phyloP scores from a whole-genome alignment of 108 stramenopile genomes.

The Bacterosira constricta region DNA sequence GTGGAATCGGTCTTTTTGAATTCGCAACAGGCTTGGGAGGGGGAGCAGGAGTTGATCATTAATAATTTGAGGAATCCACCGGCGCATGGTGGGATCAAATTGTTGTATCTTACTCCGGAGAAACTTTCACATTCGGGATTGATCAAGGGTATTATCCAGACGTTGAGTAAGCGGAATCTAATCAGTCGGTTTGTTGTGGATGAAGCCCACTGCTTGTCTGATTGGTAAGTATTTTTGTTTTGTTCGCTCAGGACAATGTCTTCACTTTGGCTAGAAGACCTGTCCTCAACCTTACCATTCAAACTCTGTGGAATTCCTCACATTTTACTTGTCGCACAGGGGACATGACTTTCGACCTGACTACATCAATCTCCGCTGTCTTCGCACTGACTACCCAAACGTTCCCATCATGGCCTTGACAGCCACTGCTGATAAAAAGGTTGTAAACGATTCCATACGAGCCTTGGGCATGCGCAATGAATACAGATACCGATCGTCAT shows the following conservation, averaged over 20 bases:
- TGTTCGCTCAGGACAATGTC: conserved; percentile 1
- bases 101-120: conserved; percentile 99
- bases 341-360: conserved; percentile 80
- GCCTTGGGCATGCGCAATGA: conserved; percentile 82
- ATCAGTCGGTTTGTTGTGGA: conserved; percentile 98
- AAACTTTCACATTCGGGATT: conserved; percentile 80
- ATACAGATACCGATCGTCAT: conserved; percentile 76
- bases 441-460: conserved; percentile 89
- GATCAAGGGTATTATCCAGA: conserved; percentile 75
- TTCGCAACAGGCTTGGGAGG: conserved; percentile 80
- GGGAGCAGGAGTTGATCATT: conserved; percentile 71
- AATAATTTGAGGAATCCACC: conserved; percentile 58
- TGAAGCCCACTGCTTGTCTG: conserved; percentile 95
- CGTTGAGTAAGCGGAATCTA: conserved; percentile 59
- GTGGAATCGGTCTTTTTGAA: conserved; percentile 85
- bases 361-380: conserved; percentile 82
- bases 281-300: too few relatives aligned
- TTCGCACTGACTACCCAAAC: conserved; percentile 90
- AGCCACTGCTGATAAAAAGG: conserved; percentile 97
- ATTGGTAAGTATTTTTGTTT: conserved; percentile 39
- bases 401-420: conserved; percentile 98
- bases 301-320: too few relatives aligned
- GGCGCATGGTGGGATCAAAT: conserved; percentile 86
- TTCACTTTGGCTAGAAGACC: too few relatives aligned
- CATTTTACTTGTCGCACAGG: conserved; percentile 8